These are phyloP conservation scores for Naganishia vaughanmartiniae DNA, from an alignment of 768 basidiomycete species.

Conservation along the genomic window DNA sequence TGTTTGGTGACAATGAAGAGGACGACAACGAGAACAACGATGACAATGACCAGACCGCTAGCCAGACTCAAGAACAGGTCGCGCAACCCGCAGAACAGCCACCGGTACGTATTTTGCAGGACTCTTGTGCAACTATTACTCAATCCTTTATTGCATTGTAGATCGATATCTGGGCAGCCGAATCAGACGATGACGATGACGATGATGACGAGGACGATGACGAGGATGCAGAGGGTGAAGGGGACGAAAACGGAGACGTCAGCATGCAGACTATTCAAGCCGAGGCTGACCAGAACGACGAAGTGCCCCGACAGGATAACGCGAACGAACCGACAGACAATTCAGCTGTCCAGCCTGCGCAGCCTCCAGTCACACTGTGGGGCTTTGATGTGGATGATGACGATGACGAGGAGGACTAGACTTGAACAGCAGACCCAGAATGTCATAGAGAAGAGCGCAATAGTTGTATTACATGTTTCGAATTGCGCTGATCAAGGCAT, in stretches of 20 bases:
- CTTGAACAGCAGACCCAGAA: too few species aligned
- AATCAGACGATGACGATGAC: slow-evolving; percentile 1
- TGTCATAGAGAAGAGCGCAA: background rate
- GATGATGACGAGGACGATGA: slow-evolving; percentile 4
- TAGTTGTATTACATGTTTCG: background rate
- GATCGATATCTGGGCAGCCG: slow-evolving; percentile 15
- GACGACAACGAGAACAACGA: background rate
- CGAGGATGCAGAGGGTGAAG: slow-evolving; percentile 7
- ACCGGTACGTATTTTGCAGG: background rate
- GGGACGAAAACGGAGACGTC: background rate
- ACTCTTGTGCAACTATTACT: background rate
- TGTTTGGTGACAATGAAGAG: slow-evolving; percentile 21
- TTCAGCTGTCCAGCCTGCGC: background rate
- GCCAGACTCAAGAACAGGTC: background rate
- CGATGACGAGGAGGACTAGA: slow-evolving; percentile 9
- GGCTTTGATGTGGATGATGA: slow-evolving; percentile 21
- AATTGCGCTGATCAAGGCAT: background rate
- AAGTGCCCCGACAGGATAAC: background rate
- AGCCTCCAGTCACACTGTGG: background rate
- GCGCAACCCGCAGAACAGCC: background rate
- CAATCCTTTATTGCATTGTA: background rate
- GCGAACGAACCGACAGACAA: background rate
- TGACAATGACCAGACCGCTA: background rate
- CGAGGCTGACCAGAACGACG: background rate
- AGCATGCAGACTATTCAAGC: slow-evolving; percentile 1